These are phyloP conservation scores for Myriosclerotinia duriaeana DNA, from an alignment of 2,329 filamentous ascomycete genomes.

Conservation along the genomic window DNA sequence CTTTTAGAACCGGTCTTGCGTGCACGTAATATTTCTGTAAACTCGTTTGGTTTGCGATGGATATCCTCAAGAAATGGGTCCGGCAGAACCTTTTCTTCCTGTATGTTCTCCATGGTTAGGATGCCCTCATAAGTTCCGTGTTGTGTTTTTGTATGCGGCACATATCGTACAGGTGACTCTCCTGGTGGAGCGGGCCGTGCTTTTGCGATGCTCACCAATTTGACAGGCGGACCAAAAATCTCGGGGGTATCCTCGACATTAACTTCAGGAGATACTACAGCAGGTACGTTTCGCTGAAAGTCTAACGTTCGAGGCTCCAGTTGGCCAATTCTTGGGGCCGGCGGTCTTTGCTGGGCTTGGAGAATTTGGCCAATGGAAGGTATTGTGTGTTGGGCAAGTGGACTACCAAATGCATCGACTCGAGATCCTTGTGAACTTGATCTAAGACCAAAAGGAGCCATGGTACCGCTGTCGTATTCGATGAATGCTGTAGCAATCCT, in stretches of 20 bases:
- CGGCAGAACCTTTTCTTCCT: constrained; percentile 27
- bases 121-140: constrained; percentile 34
- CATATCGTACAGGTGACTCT: constrained; percentile 31
- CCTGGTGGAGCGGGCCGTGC: constrained; percentile 32
- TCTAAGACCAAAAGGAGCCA: constrained; percentile 1
- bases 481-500: not conserved
- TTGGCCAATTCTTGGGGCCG: constrained; percentile 15
- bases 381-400: constrained; percentile 25
- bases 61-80: constrained; percentile 36
- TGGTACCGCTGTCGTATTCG: constrained; percentile 8
- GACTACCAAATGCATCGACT: constrained; percentile 37
- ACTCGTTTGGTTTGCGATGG: constrained; percentile 26
- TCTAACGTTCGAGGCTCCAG: not conserved
- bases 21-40: constrained; percentile 31
- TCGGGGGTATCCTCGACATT: constrained; percentile 10
- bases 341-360: constrained; percentile 23
- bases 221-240: not conserved
- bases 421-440: constrained; percentile 33
- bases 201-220: constrained; percentile 32
- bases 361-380: constrained; percentile 28
- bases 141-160: constrained; percentile 36
- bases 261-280: not conserved
- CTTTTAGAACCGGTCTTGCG: not conserved
- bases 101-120: constrained; percentile 31
- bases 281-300: not conserved